Conservation (phyloP, 2,329 filamentous ascomycete species). For the Aspergillus bombycis region DNA sequence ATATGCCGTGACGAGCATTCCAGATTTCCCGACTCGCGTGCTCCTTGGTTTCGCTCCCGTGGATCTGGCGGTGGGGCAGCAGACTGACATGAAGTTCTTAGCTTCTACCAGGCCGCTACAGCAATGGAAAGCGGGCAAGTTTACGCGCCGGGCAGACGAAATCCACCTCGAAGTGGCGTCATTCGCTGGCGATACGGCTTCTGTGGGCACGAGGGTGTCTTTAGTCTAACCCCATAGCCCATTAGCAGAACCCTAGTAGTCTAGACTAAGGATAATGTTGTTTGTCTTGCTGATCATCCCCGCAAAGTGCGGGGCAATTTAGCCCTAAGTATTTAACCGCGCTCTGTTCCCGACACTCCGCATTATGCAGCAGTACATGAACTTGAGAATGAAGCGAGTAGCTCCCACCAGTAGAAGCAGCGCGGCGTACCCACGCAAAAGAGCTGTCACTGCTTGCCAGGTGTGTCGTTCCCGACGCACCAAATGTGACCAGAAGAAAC, state of each 20-base stretch:
- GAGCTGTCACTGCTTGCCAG: conserved; percentile 34
- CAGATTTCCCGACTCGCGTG: conserved; percentile 8
- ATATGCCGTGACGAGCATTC: not conserved
- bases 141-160: not conserved
- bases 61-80: not conserved
- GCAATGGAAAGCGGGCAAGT: conserved; percentile 1
- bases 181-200: not conserved
- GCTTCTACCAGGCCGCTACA: conserved; percentile 7
- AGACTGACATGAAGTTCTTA: not conserved
- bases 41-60: conserved; percentile 11
- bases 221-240: not conserved
- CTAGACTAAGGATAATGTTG: too few relatives aligned
- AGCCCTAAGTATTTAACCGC: not conserved
- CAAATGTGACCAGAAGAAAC: conserved; percentile 35
- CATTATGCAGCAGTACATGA: not conserved
- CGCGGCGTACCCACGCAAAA: conserved; percentile 28
- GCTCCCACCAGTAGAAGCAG: not conserved
- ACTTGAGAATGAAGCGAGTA: not conserved
- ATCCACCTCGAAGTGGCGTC: conserved; percentile 1
- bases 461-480: conserved; percentile 33
- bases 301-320: not conserved
- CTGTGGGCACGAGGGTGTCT: not conserved
- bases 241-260: not conserved
- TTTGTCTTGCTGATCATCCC: not conserved
- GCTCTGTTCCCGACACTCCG: not conserved